Conservation (phyloP, 495 filamentous ascomycete genomes). For the Tricharina praecox region DNA sequence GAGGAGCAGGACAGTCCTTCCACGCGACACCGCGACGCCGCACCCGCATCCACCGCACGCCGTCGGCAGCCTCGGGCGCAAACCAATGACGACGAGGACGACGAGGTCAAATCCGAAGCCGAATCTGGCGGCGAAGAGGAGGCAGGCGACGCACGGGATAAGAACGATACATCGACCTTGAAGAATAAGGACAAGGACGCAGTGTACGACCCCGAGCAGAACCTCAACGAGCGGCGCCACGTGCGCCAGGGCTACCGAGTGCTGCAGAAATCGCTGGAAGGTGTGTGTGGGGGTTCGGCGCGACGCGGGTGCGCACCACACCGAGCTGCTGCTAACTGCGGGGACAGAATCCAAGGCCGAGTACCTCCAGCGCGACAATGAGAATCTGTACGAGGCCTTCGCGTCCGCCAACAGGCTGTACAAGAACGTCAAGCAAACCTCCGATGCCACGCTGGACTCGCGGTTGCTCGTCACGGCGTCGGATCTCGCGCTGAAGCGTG, state of each 20-base stretch:
- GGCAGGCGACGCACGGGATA: too few relatives aligned
- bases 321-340: conserved; percentile 7
- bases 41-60: too few relatives aligned
- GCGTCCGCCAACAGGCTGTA: conserved; percentile 46
- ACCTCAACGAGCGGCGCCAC: conserved; percentile 54
- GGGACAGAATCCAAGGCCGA: conserved; percentile 47
- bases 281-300: conserved; percentile 31
- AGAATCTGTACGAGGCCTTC: conserved; percentile 45
- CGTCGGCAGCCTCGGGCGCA: too few relatives aligned
- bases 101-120: too few relatives aligned
- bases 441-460: conserved; percentile 84
- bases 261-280: conserved; percentile 46
- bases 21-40: too few relatives aligned
- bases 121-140: too few relatives aligned
- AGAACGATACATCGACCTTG: too few relatives aligned
- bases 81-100: too few relatives aligned
- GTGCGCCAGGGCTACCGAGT: conserved; percentile 53
- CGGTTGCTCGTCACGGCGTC: conserved; percentile 60
- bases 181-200: conserved; percentile 28
- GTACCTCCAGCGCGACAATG: conserved; percentile 42
- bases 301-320: too few relatives aligned
- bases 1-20: too few relatives aligned
- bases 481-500: conserved; percentile 57
- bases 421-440: conserved; percentile 64
- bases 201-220: conserved; percentile 80